Base-by-base conservation (phyloP, 306 rosid genomes). In the Vigna trinervia region DNA sequence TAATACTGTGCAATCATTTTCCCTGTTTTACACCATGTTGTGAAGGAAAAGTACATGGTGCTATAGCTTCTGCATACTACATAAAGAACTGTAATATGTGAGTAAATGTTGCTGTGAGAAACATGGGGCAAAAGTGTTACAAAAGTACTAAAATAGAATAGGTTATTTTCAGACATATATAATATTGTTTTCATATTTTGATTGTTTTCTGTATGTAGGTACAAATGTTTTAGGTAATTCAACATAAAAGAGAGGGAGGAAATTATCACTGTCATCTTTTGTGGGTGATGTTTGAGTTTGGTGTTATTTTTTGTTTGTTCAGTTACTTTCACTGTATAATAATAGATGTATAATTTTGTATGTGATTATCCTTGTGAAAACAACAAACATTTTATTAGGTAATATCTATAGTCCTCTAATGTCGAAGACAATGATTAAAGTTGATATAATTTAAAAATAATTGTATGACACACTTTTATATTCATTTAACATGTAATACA, bases 21-120 rank as follows among this genome's bases (percentile, higher is more conserved):
- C 65, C 23, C 56, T 81, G 59, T 65, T 56, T 64, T 50, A 54
- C 43, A 70, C 67, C 73, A 41, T 72, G 15, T 80, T 10, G 56
- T 19, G 52, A 43, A 60, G 62, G 74, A 78, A 53, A 48, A 53
- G 36, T 74, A 61, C 9, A 61, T 61, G 46, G 64, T 66, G 66
- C 54, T 69, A 19, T 69, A 68, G 58, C 61, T 53, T 73, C 54
- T 11, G 12, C 34, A 32, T 53, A 14, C 67, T 47, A 46, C 69
- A 56, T 74, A 30, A 72, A 63, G 51, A 76, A 58, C 23, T 59
- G 77, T 46, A 50, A 51, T 56, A 15, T 68, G 50, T 43, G 67
- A 36, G 39, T 50, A 22, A 12, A 43, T 13, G 80, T 28, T 9
- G 28, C 20, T 47, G 57, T 68, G 28, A 68, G 68, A 54, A 53